phyloP scores from a whole-genome alignment of 2,329 filamentous ascomycete species.

The Ceratocystis cubensis region DNA sequence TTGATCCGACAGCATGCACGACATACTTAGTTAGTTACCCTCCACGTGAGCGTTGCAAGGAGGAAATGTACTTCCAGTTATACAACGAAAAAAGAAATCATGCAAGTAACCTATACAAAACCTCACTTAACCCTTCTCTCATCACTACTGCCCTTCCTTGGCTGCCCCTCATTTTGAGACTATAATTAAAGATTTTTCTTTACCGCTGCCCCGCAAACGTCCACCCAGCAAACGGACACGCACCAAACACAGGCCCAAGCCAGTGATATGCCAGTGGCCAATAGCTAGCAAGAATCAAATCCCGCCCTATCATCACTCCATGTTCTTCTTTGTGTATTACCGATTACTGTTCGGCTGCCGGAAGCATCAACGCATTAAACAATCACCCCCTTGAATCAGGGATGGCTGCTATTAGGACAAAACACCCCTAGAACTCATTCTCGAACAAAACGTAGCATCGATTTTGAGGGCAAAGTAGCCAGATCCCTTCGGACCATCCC shows the following conservation, averaged over 20 bases:
- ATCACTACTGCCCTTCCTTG: not conserved
- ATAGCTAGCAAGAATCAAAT: too few species aligned
- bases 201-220: not conserved
- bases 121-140: not conserved
- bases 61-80: too few species aligned
- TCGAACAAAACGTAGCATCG: too few species aligned
- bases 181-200: not conserved
- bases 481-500: not conserved
- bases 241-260: not conserved
- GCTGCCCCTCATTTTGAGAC: not conserved
- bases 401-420: not conserved
- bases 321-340: too few species aligned
- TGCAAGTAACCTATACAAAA: too few species aligned
- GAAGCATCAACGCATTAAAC: not conserved
- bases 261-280: too few species aligned
- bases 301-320: too few species aligned
- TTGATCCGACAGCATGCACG: too few species aligned
- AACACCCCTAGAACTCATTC: not conserved
- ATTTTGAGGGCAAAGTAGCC: too few species aligned
- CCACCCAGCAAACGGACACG: not conserved
- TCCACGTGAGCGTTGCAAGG: too few species aligned
- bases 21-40: too few species aligned
- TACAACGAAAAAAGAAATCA: not conserved
- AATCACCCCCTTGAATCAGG: not conserved
- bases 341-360: not conserved